Evolutionary conservation across 345 rosid genomes (phyloP).

Genomic region (Hibiscus syriacus): DNA sequence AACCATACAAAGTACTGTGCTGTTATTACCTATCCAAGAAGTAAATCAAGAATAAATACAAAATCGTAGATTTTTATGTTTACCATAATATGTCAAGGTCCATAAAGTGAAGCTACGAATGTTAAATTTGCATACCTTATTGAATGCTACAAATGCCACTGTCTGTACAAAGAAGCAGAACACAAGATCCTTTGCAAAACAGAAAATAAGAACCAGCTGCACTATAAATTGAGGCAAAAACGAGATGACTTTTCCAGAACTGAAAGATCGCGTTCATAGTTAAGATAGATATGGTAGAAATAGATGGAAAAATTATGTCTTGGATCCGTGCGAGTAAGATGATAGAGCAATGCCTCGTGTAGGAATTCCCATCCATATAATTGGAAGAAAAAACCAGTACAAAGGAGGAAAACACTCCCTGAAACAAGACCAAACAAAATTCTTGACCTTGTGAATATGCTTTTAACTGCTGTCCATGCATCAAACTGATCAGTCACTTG

Average conservation of each 20-base stretch:
- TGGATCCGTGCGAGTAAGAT: constrained; percentile 83
- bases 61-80: background rate
- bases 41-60: constrained; percentile 1
- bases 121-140: constrained; percentile 48
- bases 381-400: constrained; percentile 28
- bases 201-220: constrained; percentile 52
- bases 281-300: constrained; percentile 88
- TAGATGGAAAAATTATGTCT: constrained; percentile 92
- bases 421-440: constrained; percentile 58
- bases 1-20: constrained; percentile 92
- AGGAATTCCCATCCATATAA: constrained; percentile 75
- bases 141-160: constrained; percentile 82
- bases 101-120: background rate
- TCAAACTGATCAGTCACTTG: constrained; percentile 4
- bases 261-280: constrained; percentile 49
- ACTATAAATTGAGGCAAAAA: constrained; percentile 72
- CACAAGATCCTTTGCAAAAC: constrained; percentile 55
- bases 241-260: constrained; percentile 71
- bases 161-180: constrained; percentile 86
- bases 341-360: constrained; percentile 81
- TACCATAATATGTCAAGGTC: background rate
- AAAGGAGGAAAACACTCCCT: constrained; percentile 50
- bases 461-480: constrained; percentile 24
- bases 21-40: constrained; percentile 56
- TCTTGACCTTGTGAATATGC: constrained; percentile 44